These are phyloP conservation scores for Chlorella sp. DNA, from an alignment of 139 green algal species.

Conservation along the genomic window DNA sequence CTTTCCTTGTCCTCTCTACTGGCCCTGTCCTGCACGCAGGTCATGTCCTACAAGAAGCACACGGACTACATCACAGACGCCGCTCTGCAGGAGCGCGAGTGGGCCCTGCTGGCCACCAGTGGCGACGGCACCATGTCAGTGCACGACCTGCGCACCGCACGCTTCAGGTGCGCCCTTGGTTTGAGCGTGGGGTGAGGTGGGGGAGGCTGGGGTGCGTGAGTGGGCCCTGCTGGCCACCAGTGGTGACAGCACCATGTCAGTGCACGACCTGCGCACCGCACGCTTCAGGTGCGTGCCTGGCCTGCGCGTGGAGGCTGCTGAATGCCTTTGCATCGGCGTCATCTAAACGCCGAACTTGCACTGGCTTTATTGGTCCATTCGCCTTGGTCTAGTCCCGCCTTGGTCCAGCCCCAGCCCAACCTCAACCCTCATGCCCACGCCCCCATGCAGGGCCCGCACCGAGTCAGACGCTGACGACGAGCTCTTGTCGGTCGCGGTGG, in stretches of 20 bases:
- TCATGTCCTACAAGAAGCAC: constrained; percentile 53
- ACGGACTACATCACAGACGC: constrained; percentile 79
- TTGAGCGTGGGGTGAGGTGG: too few relatives aligned
- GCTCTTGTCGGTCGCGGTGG: constrained; percentile 66
- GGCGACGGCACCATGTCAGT: constrained; percentile 58
- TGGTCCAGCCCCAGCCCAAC: too few relatives aligned
- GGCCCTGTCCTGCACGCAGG: too few relatives aligned
- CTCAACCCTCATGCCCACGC: not conserved
- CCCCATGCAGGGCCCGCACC: constrained; percentile 8
- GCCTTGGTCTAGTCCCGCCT: too few relatives aligned
- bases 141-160: constrained; percentile 21
- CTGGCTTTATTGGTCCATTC: too few relatives aligned
- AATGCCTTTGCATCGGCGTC: too few relatives aligned
- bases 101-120: constrained; percentile 55
- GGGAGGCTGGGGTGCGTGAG: too few relatives aligned
- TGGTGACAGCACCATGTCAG: constrained; percentile 57
- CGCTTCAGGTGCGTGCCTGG: constrained; percentile 4
- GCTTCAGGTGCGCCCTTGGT: constrained; percentile 4
- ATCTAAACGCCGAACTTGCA: too few relatives aligned
- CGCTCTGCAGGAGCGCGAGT: constrained; percentile 20
- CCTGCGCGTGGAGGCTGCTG: too few relatives aligned
- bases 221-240: constrained; percentile 54
- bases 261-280: constrained; percentile 23
- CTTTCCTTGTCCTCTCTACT: too few relatives aligned
- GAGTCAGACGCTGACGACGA: constrained; percentile 89